Evolutionary conservation across 2,329 filamentous ascomycete genomes (phyloP).

Genomic region (Cercospora sp.): DNA sequence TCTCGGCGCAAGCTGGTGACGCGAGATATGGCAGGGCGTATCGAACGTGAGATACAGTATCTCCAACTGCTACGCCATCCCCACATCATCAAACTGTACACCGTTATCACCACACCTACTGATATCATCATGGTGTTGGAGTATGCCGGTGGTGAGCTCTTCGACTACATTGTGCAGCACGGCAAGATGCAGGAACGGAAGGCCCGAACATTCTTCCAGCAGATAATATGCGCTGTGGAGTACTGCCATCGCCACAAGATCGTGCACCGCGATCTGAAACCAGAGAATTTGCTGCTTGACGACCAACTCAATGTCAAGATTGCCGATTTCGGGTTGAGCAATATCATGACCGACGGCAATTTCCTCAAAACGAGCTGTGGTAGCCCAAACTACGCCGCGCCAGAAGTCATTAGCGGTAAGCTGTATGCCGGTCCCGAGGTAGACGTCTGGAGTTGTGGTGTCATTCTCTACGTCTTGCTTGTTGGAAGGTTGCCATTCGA

Average conservation of each 20-base stretch:
- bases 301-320: slow-evolving; percentile 98
- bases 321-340: slow-evolving; percentile 96
- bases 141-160: slow-evolving; percentile 93
- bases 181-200: slow-evolving; percentile 88
- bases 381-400: slow-evolving; percentile 96
- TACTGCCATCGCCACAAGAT: slow-evolving; percentile 99
- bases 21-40: slow-evolving; percentile 94
- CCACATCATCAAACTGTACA: slow-evolving; percentile 98
- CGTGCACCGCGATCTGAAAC: slow-evolving; percentile 94
- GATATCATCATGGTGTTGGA: slow-evolving; percentile 99
- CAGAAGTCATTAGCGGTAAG: slow-evolving; percentile 97
- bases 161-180: slow-evolving; percentile 96
- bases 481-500: slow-evolving; percentile 81
- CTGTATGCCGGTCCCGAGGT: slow-evolving; percentile 96
- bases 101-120: slow-evolving; percentile 88
- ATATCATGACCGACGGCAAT: slow-evolving; percentile 99
- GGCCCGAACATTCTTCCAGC: slow-evolving; percentile 97
- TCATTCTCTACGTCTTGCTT: slow-evolving; percentile 66
- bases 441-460: slow-evolving; percentile 89
- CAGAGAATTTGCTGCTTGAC: slow-evolving; percentile 93
- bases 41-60: slow-evolving; percentile 98
- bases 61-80: slow-evolving; percentile 92
- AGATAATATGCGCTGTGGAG: slow-evolving; percentile 97
- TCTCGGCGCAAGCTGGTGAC: slow-evolving; percentile 94
- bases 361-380: slow-evolving; percentile 98